Evolutionary conservation across 2,329 filamentous ascomycete genomes (phyloP), one percentile per base, ranked within the genome.

Genomic region (Aspergillus versicolor): DNA sequence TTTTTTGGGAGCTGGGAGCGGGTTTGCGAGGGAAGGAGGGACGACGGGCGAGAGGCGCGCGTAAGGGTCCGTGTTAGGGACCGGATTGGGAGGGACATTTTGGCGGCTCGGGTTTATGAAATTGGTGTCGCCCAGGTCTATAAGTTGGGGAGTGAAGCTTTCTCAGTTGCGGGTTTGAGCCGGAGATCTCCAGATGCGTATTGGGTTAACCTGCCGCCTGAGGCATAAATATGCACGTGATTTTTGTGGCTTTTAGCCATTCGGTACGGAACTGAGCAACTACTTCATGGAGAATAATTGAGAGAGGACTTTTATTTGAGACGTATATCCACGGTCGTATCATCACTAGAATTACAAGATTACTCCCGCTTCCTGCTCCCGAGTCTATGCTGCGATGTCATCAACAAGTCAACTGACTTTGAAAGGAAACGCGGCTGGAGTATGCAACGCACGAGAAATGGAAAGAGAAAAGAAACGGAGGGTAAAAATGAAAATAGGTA

Each of bases 31-130:
- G 38, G 4, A 22, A 48, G 21, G 21, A 51, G 40, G 15, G 57
- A 32, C n/a, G 57, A 32, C 21, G 62, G 52, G 44, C 56, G 59
- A 12, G 61, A 56, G 21, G 58, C 53, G 40, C 59, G 60, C 32
- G 58, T 24, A 4, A 63, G 32, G 11, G 63, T 27, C 45, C 61
- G 60, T 32, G 57, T 57, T 32, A 64, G 19, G n/a, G 56, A 66
- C 55, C 59, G 63, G 51, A 69, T 55, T 30, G 68, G 61, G 34
- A 70, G 67, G 6, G 70, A 58, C 70, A 73, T 42, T 24, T 52
- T 50, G 37, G 48, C 32, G 24, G 42, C 32, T 60, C 30, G 24
- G 15, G 32, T 9, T n/a, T 17, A 40, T 11, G 2, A 42, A 44
- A 19, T 57, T 52, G 41, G 27, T 30, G 3, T 30, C 27, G 27